A percentile compares a stretch with the other conserved stretches of the same genome.
These are phyloP conservation scores for Thalia dealbata DNA, from an alignment of 176 grass and related monocot species.

Conservation along the genomic window DNA sequence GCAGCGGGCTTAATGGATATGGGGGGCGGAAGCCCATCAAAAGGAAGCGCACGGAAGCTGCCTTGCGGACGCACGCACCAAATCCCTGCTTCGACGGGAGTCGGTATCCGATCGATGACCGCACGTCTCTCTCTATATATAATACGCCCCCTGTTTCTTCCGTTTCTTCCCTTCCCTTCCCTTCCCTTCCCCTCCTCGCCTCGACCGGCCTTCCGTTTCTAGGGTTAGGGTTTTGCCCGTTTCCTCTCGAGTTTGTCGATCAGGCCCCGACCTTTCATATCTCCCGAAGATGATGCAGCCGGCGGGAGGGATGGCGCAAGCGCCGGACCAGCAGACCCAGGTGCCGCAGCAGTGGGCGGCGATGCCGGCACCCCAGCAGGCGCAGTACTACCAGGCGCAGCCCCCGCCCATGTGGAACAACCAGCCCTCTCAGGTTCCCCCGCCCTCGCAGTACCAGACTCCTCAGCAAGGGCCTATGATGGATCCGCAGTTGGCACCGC, in stretches of 20 bases:
- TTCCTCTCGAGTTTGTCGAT: too few species aligned
- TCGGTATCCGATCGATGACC: background rate
- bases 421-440: conserved; percentile 29
- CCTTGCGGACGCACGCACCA: background rate
- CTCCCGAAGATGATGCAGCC: conserved; percentile 32
- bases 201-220: background rate
- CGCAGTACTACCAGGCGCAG: conserved; percentile 35
- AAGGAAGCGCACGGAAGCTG: background rate
- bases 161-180: background rate
- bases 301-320: conserved; percentile 18
- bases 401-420: conserved; percentile 18
- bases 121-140: background rate
- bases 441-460: conserved; percentile 18
- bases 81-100: background rate
- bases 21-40: too few species aligned
- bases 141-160: too few species aligned
- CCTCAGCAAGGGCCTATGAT: background rate
- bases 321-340: conserved; percentile 20
- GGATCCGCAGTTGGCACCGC: background rate
- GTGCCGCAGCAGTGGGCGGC: conserved; percentile 27
- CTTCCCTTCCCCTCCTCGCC: background rate
- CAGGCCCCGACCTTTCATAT: background rate
- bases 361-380: conserved; percentile 17
- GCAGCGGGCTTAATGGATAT: too few species aligned
- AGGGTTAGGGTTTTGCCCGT: background rate